Evolutionary conservation across 148 eudicot species (phyloP).

Genomic region (Pouteria glomerata): DNA sequence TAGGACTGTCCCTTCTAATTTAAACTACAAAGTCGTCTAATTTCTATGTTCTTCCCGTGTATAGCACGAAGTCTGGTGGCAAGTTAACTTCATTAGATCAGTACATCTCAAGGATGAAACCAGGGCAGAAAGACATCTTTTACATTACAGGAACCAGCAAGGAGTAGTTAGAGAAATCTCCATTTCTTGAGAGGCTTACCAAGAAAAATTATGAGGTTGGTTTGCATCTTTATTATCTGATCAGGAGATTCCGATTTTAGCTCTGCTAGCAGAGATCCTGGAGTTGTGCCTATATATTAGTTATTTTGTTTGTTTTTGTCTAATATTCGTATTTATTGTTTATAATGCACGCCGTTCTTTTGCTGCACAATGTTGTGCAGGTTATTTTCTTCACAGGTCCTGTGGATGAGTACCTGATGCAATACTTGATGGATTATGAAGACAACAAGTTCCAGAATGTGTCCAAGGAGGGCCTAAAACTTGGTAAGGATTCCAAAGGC

Average conservation of each 20-base stretch:
- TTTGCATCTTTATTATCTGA: too few species aligned
- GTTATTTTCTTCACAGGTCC: conserved; percentile 96
- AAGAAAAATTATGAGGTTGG: conserved; percentile 90
- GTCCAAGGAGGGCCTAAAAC: conserved; percentile 91
- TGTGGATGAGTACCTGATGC: conserved; percentile 97
- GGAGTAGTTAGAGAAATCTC: conserved; percentile 95
- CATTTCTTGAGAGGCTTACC: conserved; percentile 91
- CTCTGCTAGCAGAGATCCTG: too few species aligned
- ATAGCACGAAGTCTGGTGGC: conserved; percentile 80
- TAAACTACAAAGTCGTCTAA: background rate
- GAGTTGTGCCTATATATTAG: background rate
- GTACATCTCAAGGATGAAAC: conserved; percentile 93
- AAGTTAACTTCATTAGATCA: conserved; percentile 88
- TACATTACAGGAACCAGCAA: conserved; percentile 91
- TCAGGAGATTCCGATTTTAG: too few species aligned
- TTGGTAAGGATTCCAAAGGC: conserved; percentile 77
- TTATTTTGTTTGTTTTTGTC: background rate
- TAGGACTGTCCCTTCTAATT: too few species aligned
- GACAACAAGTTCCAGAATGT: conserved; percentile 98
- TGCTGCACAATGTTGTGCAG: conserved; percentile 23
- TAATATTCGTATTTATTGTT: background rate
- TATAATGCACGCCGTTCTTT: background rate
- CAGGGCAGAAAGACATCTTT: conserved; percentile 93
- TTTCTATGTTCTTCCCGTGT: conserved; percentile 6
- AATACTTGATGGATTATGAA: conserved; percentile 97